Conservation (phyloP, 768 basidiomycete genomes). For the Lactarius hengduanensis region DNA sequence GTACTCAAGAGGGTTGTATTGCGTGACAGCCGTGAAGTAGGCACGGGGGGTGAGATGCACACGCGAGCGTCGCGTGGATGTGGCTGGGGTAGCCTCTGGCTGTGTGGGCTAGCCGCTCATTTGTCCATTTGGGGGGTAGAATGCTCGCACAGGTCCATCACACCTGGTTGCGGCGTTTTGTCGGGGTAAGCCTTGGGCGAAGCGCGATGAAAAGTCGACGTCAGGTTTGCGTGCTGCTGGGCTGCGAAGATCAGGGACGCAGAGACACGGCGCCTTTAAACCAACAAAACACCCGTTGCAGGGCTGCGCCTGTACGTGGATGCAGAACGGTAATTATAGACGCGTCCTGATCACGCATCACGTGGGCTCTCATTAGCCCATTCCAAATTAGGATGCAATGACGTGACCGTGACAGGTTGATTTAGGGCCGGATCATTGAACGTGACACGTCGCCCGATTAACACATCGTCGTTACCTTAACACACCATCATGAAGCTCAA, state of each 20-base stretch:
- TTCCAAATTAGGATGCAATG: conserved; percentile 5
- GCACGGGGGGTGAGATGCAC: conserved; percentile 1
- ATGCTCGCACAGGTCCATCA: conserved; percentile 3
- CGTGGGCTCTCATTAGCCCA: too few species aligned
- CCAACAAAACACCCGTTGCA: not conserved
- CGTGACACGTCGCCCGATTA: conserved; percentile 20
- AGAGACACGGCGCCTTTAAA: not conserved
- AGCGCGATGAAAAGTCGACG: conserved; percentile 2
- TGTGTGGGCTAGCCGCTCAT: conserved; percentile 20
- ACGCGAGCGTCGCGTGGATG: conserved; percentile 15
- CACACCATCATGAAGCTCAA: conserved; percentile 63
- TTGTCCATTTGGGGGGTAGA: conserved; percentile 16
- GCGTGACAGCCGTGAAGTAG: conserved; percentile 16
- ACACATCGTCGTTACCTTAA: conserved; percentile 3
- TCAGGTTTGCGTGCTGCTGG: not conserved
- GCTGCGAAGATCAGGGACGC: not conserved
- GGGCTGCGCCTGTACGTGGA: not conserved
- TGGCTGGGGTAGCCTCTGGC: conserved; percentile 2
- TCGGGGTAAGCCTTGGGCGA: not conserved
- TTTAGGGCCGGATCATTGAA: conserved; percentile 21
- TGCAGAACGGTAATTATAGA: conserved; percentile 3
- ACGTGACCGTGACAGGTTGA: not conserved
- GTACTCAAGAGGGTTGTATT: not conserved
- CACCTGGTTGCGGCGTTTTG: conserved; percentile 19
- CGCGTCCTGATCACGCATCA: conserved; percentile 16